Evolutionary conservation across 129 eudicot genomes (phyloP).

Genomic region (Sambucus nigra): DNA sequence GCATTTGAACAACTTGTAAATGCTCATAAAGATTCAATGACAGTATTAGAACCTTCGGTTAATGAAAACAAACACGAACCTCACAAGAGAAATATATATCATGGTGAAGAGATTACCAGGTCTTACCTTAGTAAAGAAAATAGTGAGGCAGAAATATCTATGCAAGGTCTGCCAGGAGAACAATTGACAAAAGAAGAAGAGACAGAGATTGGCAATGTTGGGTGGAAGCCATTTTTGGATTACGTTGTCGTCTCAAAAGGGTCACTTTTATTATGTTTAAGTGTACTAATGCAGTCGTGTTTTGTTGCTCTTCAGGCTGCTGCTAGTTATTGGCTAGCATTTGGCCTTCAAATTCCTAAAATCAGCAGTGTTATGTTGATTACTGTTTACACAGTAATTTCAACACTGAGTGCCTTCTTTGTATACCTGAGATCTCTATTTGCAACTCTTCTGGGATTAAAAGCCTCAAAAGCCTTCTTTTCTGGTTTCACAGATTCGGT

Average conservation of each 20-base stretch:
- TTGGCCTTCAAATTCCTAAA: conserved; percentile 33
- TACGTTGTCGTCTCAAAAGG: conserved; percentile 43
- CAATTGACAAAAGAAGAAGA: conserved; percentile 66
- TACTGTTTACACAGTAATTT: conserved; percentile 36
- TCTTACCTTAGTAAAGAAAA: conserved; percentile 21
- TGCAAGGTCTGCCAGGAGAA: conserved; percentile 16
- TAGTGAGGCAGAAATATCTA: conserved; percentile 27
- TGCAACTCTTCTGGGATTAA: conserved; percentile 46
- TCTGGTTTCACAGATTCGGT: conserved; percentile 35
- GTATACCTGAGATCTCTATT: conserved; percentile 34
- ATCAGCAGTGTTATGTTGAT: conserved; percentile 23
- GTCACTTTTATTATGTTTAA: conserved; percentile 1
- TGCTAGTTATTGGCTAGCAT: conserved; percentile 67
- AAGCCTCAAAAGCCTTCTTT: conserved; percentile 57
- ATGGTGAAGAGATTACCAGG: conserved; percentile 3
- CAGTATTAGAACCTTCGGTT: conserved; percentile 29
- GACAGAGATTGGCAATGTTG: conserved; percentile 41
- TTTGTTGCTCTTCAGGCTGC: conserved; percentile 52
- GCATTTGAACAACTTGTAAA: conserved; percentile 59
- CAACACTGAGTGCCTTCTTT: conserved; percentile 39
- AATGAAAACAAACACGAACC: conserved; percentile 11
- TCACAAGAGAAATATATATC: neutral
- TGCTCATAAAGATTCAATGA: conserved; percentile 51
- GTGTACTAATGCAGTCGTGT: conserved; percentile 23
- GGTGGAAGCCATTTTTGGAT: conserved; percentile 49